Evolutionary conservation across 345 rosid genomes (phyloP).

Genomic region (Gossypium raimondii): DNA sequence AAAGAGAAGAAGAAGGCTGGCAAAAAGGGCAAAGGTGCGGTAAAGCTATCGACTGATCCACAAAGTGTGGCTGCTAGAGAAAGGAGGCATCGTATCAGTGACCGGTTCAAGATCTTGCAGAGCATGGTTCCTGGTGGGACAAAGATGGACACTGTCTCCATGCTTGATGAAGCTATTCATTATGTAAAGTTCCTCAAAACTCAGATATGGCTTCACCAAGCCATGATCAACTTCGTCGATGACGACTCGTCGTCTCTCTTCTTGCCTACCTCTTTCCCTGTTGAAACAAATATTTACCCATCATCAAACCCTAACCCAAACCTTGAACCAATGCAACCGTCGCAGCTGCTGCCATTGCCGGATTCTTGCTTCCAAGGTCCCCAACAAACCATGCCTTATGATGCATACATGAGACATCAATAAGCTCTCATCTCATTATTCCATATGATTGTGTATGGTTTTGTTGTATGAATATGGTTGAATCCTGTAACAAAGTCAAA

Average conservation of each 20-base stretch:
- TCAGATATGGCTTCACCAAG: slow-evolving; percentile 70
- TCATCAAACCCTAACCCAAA: background rate
- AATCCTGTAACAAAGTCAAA: background rate
- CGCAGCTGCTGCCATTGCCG: slow-evolving; percentile 6
- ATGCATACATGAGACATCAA: slow-evolving; percentile 9
- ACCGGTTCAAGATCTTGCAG: slow-evolving; percentile 77
- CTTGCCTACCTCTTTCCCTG: background rate
- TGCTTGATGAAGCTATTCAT: slow-evolving; percentile 81
- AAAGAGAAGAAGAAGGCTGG: slow-evolving; percentile 25
- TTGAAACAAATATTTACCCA: background rate
- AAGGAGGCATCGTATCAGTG: slow-evolving; percentile 78
- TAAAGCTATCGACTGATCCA: slow-evolving; percentile 75
- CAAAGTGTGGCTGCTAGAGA: slow-evolving; percentile 92
- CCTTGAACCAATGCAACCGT: background rate
- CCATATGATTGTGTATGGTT: background rate
- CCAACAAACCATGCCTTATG: background rate
- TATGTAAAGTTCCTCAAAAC: slow-evolving; percentile 86
- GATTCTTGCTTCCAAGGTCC: slow-evolving; percentile 5
- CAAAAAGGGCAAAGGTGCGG: slow-evolving; percentile 20
- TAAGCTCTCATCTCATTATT: background rate
- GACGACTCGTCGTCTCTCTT: slow-evolving; percentile 12
- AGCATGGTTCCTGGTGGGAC: slow-evolving; percentile 84
- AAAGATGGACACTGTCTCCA: slow-evolving; percentile 87
- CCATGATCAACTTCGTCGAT: slow-evolving; percentile 27
- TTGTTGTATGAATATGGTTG: background rate